Conservation (phyloP, 352 stramenopile genomes). For the Pythium coloratum region DNA sequence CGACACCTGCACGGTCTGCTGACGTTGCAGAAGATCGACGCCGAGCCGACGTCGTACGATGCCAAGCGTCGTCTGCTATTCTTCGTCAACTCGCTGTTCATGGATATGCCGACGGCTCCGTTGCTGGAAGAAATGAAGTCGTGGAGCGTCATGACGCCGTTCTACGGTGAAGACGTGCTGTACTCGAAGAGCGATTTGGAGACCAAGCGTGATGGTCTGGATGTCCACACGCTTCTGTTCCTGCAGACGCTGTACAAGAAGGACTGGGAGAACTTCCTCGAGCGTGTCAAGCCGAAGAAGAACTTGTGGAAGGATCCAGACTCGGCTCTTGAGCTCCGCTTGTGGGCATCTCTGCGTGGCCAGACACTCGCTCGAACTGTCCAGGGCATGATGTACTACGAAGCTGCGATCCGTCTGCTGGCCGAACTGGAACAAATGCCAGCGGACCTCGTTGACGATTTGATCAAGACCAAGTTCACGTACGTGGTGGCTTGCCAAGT, state of each 20-base stretch:
- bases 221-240: constrained; percentile 86
- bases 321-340: constrained; percentile 87
- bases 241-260: constrained; percentile 97
- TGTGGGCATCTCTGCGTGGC: constrained; percentile 97
- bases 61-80: constrained; percentile 95
- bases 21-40: constrained; percentile 96
- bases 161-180: constrained; percentile 98
- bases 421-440: constrained; percentile 94
- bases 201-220: constrained; percentile 93
- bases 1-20: constrained; percentile 93
- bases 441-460: constrained; percentile 91
- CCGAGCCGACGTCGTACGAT: constrained; percentile 96
- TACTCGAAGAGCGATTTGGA: constrained; percentile 97
- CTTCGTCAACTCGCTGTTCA: constrained; percentile 99
- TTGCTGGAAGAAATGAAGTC: constrained; percentile 98
- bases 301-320: constrained; percentile 90
- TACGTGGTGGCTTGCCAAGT: constrained; percentile 99
- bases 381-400: constrained; percentile 99
- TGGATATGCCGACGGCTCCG: constrained; percentile 98
- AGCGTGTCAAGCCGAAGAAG: constrained; percentile 94
- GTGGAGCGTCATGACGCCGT: constrained; percentile 98
- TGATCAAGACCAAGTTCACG: constrained; percentile 98
- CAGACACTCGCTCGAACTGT: constrained; percentile 98
- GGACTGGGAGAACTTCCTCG: constrained; percentile 98
- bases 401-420: constrained; percentile 97